Base-by-base conservation (phyloP, 106 monocot species). In the Dioscorea alata region DNA sequence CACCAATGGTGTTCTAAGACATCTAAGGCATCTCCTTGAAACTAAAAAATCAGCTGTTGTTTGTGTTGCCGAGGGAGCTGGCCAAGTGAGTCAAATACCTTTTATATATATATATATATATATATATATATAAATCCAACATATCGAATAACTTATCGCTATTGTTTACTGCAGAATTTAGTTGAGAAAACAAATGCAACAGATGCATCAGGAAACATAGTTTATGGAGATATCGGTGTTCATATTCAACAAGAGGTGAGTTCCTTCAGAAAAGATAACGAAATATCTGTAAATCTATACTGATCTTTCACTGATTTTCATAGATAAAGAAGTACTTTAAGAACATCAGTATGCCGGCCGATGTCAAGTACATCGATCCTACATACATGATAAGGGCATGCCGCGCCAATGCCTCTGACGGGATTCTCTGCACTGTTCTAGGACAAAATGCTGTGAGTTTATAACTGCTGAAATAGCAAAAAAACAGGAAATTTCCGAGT, bases 321-420 rank as follows among this genome's bases (percentile, higher is more conserved):
- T 78, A 94, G 94, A 90, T 75, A 32, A 94, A 90, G 66, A 82
- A 69, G 33, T 78, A 94, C 71, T 94, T 94, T 84, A 94, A 87
- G 78, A 82, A 78, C 59, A 77, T 82, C 48, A 78, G 86, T 6
- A 62, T 87, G 42, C 77, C 70, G 13, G 84, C 80, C 2, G 94
- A 94, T 76, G 79, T 90, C 60, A 94, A 94, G 66, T 94, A 94
- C 48, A 83, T 94, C 28, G 94, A 94, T 59, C 94, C 94, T 4
- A 94, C 90, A 7, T 94, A 94, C 57, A 90, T 94, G 94, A 81
- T 94, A 35, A 78, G 94, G 33, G 90, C 94, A 19, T 78, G 80
- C 34, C 87, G 94, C 21, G 94, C 94, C 57, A 94, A 94, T 85
- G 94, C 94, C 53, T 90, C 94, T 51, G 94, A 94, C 58, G 94